phyloP scores from a whole-genome alignment of 2,329 filamentous ascomycete genomes.

The Colletotrichum incanum region DNA sequence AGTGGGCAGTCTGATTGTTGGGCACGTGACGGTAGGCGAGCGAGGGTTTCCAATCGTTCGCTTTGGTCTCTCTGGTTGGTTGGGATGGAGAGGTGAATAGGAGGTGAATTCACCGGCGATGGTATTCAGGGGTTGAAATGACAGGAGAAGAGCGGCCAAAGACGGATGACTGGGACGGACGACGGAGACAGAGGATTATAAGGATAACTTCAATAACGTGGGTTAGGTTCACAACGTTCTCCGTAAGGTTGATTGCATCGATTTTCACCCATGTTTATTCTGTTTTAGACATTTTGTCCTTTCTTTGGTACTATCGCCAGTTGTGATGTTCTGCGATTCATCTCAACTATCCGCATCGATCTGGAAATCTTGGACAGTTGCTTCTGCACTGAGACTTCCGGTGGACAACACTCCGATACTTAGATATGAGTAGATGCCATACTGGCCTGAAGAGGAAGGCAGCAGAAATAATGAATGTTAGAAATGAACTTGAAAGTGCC shows the following conservation, averaged over 20 bases:
- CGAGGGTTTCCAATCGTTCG: not conserved
- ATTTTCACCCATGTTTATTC: not conserved
- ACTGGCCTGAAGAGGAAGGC: not conserved
- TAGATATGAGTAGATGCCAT: not conserved
- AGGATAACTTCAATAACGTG: not conserved
- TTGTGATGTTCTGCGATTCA: not conserved
- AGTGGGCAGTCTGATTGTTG: not conserved
- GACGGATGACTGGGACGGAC: not conserved
- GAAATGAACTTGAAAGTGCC: not conserved
- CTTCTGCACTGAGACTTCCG: not conserved
- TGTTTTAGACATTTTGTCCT: not conserved
- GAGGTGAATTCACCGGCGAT: slow-evolving; percentile 6
- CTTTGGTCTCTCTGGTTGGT: not conserved
- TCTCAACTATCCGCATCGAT: not conserved
- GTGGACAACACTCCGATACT: not conserved
- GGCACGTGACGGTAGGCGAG: slow-evolving; percentile 19
- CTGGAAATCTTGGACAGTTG: not conserved
- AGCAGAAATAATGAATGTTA: not conserved
- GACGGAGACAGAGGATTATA: not conserved
- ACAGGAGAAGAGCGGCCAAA: not conserved
- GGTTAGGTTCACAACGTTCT: not conserved
- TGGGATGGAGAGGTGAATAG: not conserved
- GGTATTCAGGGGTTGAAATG: not conserved
- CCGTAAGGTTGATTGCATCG: not conserved
- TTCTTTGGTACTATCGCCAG: not conserved